These are phyloP conservation scores for Themeda triandra DNA, from an alignment of 176 grass and related monocot species.

Conservation along the genomic window DNA sequence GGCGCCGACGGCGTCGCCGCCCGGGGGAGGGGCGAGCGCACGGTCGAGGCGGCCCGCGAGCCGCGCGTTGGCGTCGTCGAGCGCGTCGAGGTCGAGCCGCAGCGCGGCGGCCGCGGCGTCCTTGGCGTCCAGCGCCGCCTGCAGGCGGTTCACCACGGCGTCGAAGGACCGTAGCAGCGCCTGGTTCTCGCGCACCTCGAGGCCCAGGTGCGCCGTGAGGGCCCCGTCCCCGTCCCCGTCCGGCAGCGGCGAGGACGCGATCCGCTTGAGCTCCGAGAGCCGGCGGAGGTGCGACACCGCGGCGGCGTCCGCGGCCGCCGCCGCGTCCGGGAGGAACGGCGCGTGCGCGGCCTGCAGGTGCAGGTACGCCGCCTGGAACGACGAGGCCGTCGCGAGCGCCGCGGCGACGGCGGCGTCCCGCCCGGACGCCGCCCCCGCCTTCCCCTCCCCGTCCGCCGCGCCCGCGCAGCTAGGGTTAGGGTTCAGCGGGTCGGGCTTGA, in stretches of 20 bases:
- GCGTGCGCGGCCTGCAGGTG: conserved; percentile 82
- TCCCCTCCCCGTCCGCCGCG: background rate
- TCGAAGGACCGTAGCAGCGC: conserved; percentile 83
- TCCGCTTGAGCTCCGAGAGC: conserved; percentile 72
- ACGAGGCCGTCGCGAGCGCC: conserved; percentile 67
- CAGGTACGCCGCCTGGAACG: conserved; percentile 87
- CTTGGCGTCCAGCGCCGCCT: conserved; percentile 77
- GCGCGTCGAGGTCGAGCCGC: conserved; percentile 34
- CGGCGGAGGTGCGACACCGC: conserved; percentile 90
- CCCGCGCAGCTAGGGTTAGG: conserved; percentile 53
- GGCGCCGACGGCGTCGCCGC: too few species aligned
- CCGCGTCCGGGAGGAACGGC: conserved; percentile 64
- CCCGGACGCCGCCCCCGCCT: conserved; percentile 12
- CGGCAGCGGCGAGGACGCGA: background rate
- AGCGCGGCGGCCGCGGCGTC: conserved; percentile 67
- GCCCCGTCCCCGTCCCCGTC: background rate
- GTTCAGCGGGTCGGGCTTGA: conserved; percentile 72
- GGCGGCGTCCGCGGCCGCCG: conserved; percentile 63
- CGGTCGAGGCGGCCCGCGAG: conserved; percentile 19
- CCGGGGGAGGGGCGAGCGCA: too few species aligned
- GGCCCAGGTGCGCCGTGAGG: conserved; percentile 71
- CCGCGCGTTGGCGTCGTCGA: conserved; percentile 47
- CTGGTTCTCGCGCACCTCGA: conserved; percentile 98
- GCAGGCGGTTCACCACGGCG: conserved; percentile 83
- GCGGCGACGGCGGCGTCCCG: conserved; percentile 46